Evolutionary conservation across 2,329 filamentous ascomycete genomes (phyloP), one percentile per base, ranked within the genome.

Genomic region (Venturia pyrina): DNA sequence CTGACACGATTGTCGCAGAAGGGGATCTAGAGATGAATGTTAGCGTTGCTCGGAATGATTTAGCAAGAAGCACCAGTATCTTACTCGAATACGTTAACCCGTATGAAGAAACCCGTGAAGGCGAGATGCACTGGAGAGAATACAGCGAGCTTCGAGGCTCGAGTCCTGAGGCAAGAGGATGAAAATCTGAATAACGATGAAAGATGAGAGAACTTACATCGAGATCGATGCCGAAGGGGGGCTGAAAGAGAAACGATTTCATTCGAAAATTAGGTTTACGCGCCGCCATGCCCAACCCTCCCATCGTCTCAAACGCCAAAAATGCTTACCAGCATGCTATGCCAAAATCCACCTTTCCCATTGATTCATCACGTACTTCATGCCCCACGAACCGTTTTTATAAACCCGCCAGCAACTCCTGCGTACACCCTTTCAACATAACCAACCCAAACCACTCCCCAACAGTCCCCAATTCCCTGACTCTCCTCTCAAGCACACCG

Each of bases 391-490:
- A 21, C 3, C n/a, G 8, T 6, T 15, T 19, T 19, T 69, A 77
- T 19, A 82, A 75, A 43, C 77, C 77, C 41, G 73, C 77, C 70
- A 83, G 74, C 67, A 93, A 81, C 66, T 85, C 87, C 68, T 83
- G 82, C 6, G 93, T 88, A 62, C 96, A 89, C 69, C 83, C 86
- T 68, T 83, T 85, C 75, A 99, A 76, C 89, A 98, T 93, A 73
- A 85, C 85, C 73, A 98, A 79, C 5, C 86, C 87, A 78, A 95
- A 96, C 73, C 87, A 92, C 71, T 80, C 83, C 8, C 90, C 90
- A 62, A 96, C 93, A 64, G 84, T 87, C 70, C 81, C 82, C 76
- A 91, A 88, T 5, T 96, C 89, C 53, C 76, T 81, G 71, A 98
- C 71, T 73, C 80, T 83, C 73, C 81, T 85, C 72, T 84, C 77